Conservation (phyloP, 306 rosid genomes). For the Alnus glutinosa region DNA sequence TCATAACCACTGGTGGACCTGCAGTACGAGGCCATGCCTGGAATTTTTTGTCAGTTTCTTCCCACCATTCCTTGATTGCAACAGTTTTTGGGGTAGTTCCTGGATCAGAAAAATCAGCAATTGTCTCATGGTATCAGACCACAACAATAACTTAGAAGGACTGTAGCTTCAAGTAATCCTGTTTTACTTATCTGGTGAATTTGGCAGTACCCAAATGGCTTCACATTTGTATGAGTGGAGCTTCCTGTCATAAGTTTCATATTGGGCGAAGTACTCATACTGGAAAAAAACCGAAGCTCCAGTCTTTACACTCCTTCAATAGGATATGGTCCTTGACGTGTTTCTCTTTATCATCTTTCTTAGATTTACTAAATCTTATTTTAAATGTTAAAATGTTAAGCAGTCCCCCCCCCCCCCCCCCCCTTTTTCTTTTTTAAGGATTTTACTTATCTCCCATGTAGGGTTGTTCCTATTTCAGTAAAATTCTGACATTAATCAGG, state of each 20-base stretch:
- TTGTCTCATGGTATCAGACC: slow-evolving; percentile 10
- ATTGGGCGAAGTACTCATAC: too few species aligned
- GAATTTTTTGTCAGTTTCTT: slow-evolving; percentile 86
- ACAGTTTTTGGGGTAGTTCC: slow-evolving; percentile 71
- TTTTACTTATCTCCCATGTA: background rate
- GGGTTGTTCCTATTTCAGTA: background rate
- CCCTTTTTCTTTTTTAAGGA: background rate
- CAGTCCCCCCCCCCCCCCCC: background rate
- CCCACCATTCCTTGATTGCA: slow-evolving; percentile 68
- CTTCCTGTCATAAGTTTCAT: too few species aligned
- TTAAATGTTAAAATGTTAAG: background rate
- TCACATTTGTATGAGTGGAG: background rate
- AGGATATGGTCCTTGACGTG: background rate
- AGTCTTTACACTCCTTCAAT: too few species aligned
- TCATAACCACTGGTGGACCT: slow-evolving; percentile 80
- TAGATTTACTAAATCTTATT: background rate
- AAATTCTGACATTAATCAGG: background rate
- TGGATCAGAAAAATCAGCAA: slow-evolving; percentile 32
- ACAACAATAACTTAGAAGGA: background rate
- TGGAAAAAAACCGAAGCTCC: too few species aligned
- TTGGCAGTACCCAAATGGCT: background rate
- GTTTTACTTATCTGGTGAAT: background rate
- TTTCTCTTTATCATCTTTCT: background rate
- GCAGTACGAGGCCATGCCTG: slow-evolving; percentile 93
- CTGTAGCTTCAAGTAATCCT: background rate